Evolutionary conservation across 768 basidiomycete species (phyloP), one percentile per base, ranked within the genome.

Genomic region (Suillus alpinus): DNA sequence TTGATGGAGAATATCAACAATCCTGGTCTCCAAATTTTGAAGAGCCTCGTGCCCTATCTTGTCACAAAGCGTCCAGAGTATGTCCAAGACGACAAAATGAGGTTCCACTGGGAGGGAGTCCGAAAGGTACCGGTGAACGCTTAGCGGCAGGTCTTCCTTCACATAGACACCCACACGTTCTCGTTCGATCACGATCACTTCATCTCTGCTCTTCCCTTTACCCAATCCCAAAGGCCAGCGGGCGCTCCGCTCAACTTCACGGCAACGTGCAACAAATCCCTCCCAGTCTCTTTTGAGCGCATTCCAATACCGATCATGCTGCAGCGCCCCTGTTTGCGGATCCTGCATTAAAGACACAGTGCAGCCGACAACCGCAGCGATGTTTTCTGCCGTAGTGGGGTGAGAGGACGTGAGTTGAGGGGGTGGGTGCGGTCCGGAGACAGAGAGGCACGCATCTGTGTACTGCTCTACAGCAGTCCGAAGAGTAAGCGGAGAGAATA

Each of bases 211-310:
- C 58, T 73, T 75, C 18, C 74, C 76, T 26, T 79, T 69, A 43
- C 85, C 87, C 39, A 94, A 80, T 16, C 81, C 81, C 31, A 94
- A 81, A 2, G 93, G 93, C 85, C 90, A 89, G 47, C 91, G 83
- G 37, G 89, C 90, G 62, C 86, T 86, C 46, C 91, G 87, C 75
- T 97, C 95, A n/a, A 95, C 80, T 64, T 94, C 93, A 57, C 91
- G 85, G 68, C 93, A 95, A 59, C 92, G 83, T 8, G 95, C 90
- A 62, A 95, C 86, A 68, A 98, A 95, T 3, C 95, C 94, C 69
- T 98, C 91, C 95, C 96, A 98, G 67, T 98, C 95, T 50, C 91
- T 78, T 72, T 92, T 95, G 66, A 97, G 74, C 0, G 89, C 86
- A 66, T 84, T 89, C 86, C 92, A 89, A 69, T 93, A 94, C 47